Percentiles rank a stretch among this genome's conserved stretches.
Conservation (phyloP, 192 early-diverging fungal species). For the Entomortierella parvispora region DNA sequence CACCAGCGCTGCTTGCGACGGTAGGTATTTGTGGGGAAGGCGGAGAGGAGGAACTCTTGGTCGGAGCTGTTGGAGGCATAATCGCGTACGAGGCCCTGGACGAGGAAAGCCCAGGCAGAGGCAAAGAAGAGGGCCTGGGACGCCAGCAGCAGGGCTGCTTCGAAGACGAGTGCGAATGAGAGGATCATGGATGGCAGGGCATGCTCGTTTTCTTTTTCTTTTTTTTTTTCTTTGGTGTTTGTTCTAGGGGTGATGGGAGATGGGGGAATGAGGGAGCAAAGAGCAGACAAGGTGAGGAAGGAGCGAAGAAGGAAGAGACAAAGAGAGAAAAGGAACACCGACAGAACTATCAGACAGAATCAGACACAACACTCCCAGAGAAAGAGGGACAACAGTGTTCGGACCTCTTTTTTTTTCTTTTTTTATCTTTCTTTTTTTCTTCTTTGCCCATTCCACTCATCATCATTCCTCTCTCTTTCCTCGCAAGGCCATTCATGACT, state of each 20-base stretch:
- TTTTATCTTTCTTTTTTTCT: background rate
- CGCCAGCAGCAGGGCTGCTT: slow-evolving; percentile 64
- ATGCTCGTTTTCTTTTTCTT: background rate
- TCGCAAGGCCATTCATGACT: background rate
- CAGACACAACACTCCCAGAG: too few species aligned
- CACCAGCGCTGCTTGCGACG: slow-evolving; percentile 51
- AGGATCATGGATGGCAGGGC: slow-evolving; percentile 16
- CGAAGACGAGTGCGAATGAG: slow-evolving; percentile 48
- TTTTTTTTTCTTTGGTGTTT: too few species aligned
- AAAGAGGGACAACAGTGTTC: too few species aligned
- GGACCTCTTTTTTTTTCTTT: too few species aligned
- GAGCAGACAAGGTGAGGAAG: background rate
- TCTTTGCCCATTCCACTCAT: background rate
- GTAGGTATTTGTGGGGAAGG: slow-evolving; percentile 45
- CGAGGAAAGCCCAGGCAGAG: slow-evolving; percentile 76
- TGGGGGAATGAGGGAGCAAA: background rate
- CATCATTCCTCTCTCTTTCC: background rate
- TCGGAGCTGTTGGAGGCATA: slow-evolving; percentile 65
- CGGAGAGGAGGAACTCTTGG: slow-evolving; percentile 47
- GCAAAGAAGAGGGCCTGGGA: slow-evolving; percentile 76
- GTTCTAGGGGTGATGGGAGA: background rate
- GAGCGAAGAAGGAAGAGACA: background rate
- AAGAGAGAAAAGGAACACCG: background rate
- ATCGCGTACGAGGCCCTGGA: slow-evolving; percentile 73
- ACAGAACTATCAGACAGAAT: too few species aligned